Evolutionary conservation across 2,329 filamentous ascomycete species (phyloP).

Genomic region (Aspergillus sp.): DNA sequence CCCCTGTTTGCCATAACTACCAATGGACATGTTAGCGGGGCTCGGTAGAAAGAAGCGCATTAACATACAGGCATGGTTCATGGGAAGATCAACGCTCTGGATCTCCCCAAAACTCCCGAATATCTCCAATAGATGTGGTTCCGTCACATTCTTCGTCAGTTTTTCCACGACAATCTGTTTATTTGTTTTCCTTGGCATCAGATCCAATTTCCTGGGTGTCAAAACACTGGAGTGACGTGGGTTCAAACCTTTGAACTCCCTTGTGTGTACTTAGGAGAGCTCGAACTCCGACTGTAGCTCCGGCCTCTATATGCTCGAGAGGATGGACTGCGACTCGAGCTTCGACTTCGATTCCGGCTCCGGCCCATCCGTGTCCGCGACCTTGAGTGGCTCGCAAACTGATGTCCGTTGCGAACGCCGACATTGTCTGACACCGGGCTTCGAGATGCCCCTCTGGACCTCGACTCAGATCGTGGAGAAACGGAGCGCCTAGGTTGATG

Average conservation of each 20-base stretch:
- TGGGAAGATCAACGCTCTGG: conserved; percentile 81
- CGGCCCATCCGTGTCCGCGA: conserved; percentile 35
- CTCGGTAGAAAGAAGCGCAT: not conserved
- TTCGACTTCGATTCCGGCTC: conserved; percentile 40
- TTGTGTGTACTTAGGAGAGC: conserved; percentile 23
- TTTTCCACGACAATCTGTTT: conserved; percentile 89
- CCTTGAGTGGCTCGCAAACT: conserved; percentile 27
- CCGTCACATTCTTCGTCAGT: conserved; percentile 90
- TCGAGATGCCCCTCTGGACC: conserved; percentile 28
- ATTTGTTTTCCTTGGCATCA: not conserved
- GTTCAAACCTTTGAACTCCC: conserved; percentile 39
- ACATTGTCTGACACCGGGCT: conserved; percentile 26
- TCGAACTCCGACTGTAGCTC: conserved; percentile 30
- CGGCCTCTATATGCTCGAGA: conserved; percentile 36
- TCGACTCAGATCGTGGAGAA: conserved; percentile 35
- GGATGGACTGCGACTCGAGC: conserved; percentile 27
- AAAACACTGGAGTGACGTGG: not conserved
- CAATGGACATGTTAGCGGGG: not conserved
- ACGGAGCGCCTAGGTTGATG: conserved; percentile 36
- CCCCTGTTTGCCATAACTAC: conserved; percentile 85
- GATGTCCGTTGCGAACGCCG: conserved; percentile 27
- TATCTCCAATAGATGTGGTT: conserved; percentile 84
- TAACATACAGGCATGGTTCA: conserved; percentile 76
- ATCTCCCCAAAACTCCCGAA: conserved; percentile 87
- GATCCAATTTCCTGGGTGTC: not conserved